phyloP scores from a whole-genome alignment of 768 basidiomycete genomes.

The Termitomyces sp. region DNA sequence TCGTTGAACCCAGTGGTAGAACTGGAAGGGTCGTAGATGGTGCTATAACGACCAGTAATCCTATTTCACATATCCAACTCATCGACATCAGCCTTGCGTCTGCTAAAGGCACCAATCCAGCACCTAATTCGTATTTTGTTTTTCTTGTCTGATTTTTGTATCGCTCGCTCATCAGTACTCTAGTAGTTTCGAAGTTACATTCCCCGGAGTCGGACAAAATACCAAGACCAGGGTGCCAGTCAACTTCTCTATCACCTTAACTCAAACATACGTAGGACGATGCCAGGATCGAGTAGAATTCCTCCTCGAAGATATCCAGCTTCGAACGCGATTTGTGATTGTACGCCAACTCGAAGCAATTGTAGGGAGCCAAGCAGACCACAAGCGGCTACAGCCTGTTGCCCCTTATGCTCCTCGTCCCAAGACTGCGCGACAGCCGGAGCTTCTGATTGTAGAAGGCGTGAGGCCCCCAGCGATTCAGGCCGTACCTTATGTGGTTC shows the following conservation, averaged over 20 bases:
- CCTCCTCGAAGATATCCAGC: constrained; percentile 38
- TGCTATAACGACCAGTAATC: constrained; percentile 21
- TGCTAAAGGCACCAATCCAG: constrained; percentile 2
- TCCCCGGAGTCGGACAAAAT: not conserved
- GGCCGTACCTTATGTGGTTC: constrained; percentile 34
- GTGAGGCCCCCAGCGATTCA: constrained; percentile 33
- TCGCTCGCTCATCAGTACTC: not conserved
- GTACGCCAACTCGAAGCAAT: constrained; percentile 35
- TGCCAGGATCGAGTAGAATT: constrained; percentile 52
- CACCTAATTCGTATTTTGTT: constrained; percentile 4
- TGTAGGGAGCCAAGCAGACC: constrained; percentile 40
- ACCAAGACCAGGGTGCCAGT: constrained; percentile 20
- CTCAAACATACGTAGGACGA: constrained; percentile 33
- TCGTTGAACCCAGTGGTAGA: constrained; percentile 35
- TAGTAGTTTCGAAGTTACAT: not conserved
- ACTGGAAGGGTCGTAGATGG: constrained; percentile 15
- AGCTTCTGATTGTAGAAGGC: constrained; percentile 33
- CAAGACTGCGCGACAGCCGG: constrained; percentile 22
- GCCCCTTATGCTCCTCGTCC: constrained; percentile 39
- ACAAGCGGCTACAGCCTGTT: constrained; percentile 37
- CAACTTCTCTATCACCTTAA: constrained; percentile 26
- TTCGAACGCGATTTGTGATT: constrained; percentile 42
- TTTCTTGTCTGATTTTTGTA: not conserved
- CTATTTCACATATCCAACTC: constrained; percentile 5
- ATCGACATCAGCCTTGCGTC: constrained; percentile 14